Percentiles rank a stretch among this genome's conserved stretches.
phyloP scores from a whole-genome alignment of 345 rosid genomes.

The Geranium rotundifolium region DNA sequence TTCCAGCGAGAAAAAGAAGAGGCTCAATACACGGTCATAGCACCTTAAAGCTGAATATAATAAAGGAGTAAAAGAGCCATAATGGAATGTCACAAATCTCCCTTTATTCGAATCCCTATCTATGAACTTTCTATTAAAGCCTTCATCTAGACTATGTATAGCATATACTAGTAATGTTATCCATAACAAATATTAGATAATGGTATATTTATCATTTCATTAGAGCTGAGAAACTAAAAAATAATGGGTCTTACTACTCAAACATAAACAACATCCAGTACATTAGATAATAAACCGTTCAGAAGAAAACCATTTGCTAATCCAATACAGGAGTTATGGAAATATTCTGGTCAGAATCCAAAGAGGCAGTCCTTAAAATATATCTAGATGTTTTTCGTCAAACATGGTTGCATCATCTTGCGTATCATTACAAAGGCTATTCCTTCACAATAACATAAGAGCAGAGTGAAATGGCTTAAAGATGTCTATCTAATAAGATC shows the following conservation, averaged over 20 bases:
- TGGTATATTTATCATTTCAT: too few species aligned
- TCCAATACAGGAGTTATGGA: background rate
- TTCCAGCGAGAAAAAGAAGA: background rate
- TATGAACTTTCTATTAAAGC: background rate
- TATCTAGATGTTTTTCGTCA: background rate
- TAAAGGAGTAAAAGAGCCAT: background rate
- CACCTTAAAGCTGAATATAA: background rate
- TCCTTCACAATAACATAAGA: background rate
- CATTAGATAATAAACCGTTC: background rate
- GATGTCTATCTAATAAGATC: too few species aligned
- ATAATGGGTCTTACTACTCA: background rate
- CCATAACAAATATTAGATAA: too few species aligned
- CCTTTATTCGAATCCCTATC: background rate
- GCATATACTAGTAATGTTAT: too few species aligned
- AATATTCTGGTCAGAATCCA: background rate
- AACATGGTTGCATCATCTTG: background rate
- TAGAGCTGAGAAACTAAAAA: too few species aligned
- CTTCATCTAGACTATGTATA: background rate
- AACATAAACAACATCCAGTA: background rate
- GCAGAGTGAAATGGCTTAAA: too few species aligned
- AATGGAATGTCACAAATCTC: background rate
- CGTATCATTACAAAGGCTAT: background rate
- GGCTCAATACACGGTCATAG: background rate
- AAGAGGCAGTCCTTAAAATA: background rate
- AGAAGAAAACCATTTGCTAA: background rate